Evolutionary conservation across 345 rosid species (phyloP).

Genomic region (Gossypium sturtianum): DNA sequence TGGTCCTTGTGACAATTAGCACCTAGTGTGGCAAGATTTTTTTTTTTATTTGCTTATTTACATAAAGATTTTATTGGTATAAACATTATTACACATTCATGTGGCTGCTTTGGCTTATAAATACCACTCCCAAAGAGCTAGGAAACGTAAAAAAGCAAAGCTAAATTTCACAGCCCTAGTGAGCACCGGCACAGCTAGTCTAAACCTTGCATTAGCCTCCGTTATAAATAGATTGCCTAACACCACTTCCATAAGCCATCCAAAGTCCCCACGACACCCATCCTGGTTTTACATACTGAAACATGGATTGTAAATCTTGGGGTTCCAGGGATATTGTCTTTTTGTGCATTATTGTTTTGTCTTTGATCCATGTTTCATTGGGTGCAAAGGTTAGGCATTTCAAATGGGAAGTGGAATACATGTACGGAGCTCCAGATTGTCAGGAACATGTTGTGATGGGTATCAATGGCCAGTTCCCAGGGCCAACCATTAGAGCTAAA

Average conservation of each 20-base stretch:
- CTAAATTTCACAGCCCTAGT: neutral
- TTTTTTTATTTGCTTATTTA: neutral
- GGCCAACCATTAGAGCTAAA: slow-evolving; percentile 62
- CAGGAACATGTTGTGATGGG: slow-evolving; percentile 54
- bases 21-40: neutral
- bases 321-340: neutral
- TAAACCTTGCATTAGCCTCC: neutral
- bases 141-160: neutral
- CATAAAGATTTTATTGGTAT: too few species aligned
- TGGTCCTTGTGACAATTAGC: neutral
- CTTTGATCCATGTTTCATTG: neutral
- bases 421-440: slow-evolving; percentile 67
- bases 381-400: slow-evolving; percentile 29
- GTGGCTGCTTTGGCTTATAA: neutral
- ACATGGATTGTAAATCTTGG: neutral
- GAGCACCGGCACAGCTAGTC: neutral
- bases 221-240: neutral
- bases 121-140: too few species aligned
- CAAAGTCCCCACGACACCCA: neutral
- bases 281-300: neutral
- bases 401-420: slow-evolving; percentile 64
- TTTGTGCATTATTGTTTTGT: slow-evolving; percentile 6
- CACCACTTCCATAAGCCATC: neutral
- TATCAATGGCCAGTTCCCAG: slow-evolving; percentile 82
- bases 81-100: neutral